A percentile compares a stretch with the other conserved stretches of the same genome.
Conservation (phyloP, 192 early-diverging fungal species). For the Rhizophagus clarus region DNA sequence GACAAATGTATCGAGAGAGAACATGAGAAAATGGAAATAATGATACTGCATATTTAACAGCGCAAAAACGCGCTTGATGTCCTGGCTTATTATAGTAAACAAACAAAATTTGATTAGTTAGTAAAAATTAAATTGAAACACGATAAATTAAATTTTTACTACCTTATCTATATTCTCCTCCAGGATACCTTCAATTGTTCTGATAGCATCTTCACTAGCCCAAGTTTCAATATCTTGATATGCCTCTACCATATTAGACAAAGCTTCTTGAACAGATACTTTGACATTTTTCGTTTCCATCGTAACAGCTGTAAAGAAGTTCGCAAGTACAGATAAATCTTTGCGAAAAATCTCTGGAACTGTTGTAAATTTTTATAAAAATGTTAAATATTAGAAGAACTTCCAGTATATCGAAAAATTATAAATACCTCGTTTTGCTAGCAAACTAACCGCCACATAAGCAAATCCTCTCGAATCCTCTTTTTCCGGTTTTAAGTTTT, state of each 20-base stretch:
- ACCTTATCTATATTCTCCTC: constrained; percentile 55
- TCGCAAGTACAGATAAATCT: constrained; percentile 61
- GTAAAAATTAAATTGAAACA: background rate
- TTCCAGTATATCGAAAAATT: background rate
- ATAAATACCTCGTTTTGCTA: constrained; percentile 67
- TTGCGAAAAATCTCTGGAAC: constrained; percentile 67
- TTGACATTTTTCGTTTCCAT: constrained; percentile 65
- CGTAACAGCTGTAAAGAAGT: constrained; percentile 72
- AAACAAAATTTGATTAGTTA: background rate
- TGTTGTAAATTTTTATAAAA: constrained; percentile 27
- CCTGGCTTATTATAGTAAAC: constrained; percentile 29
- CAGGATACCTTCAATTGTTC: constrained; percentile 52
- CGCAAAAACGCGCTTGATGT: constrained; percentile 61
- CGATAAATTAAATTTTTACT: background rate
- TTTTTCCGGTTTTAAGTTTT: constrained; percentile 41
- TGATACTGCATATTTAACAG: constrained; percentile 62
- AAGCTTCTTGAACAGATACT: constrained; percentile 79
- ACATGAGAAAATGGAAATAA: constrained; percentile 61
- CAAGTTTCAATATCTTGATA: constrained; percentile 46
- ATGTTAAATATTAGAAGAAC: background rate
- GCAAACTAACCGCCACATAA: constrained; percentile 79
- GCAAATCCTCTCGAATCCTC: constrained; percentile 81
- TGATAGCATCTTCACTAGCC: constrained; percentile 33
- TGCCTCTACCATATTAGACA: constrained; percentile 75
- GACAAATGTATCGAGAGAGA: constrained; percentile 63